These are phyloP conservation scores for Xylariaceae sp. DNA, from an alignment of 2,329 filamentous ascomycete genomes.

Conservation along the genomic window DNA sequence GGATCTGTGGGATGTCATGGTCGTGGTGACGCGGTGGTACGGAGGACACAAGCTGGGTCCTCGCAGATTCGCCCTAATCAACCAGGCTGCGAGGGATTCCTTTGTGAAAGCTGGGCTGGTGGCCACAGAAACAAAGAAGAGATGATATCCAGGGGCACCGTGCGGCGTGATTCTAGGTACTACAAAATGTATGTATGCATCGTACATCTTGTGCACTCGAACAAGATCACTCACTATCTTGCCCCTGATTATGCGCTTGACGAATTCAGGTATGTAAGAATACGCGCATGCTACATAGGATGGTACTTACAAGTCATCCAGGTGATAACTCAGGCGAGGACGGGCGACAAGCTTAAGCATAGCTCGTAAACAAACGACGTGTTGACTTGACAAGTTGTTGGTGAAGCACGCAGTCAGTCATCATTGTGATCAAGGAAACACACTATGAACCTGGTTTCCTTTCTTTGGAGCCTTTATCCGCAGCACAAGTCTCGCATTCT, in stretches of 20 bases:
- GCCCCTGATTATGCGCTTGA: not conserved
- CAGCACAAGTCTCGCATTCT: too few species aligned
- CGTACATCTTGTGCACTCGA: too few species aligned
- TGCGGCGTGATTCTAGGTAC: not conserved
- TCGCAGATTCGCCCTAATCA: conserved; percentile 85
- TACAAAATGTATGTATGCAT: not conserved
- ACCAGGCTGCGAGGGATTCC: conserved; percentile 76
- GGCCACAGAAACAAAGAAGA: conserved; percentile 35
- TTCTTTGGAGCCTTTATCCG: too few species aligned
- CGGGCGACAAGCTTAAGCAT: too few species aligned
- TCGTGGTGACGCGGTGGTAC: conserved; percentile 94
- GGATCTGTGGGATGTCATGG: conserved; percentile 87
- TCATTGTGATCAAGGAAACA: too few species aligned
- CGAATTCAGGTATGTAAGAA: not conserved
- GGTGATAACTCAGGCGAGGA: not conserved
- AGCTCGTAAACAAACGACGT: too few species aligned
- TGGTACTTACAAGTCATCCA: not conserved
- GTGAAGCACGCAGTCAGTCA: too few species aligned
- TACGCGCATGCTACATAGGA: not conserved
- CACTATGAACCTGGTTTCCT: too few species aligned
- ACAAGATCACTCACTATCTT: not conserved
- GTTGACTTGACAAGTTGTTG: too few species aligned
- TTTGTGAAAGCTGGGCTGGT: conserved; percentile 72
- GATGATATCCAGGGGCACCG: conserved; percentile 11
- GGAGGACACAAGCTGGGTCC: conserved; percentile 86